phyloP scores from a whole-genome alignment of 495 filamentous ascomycete genomes.

The Penicillium nucicola region DNA sequence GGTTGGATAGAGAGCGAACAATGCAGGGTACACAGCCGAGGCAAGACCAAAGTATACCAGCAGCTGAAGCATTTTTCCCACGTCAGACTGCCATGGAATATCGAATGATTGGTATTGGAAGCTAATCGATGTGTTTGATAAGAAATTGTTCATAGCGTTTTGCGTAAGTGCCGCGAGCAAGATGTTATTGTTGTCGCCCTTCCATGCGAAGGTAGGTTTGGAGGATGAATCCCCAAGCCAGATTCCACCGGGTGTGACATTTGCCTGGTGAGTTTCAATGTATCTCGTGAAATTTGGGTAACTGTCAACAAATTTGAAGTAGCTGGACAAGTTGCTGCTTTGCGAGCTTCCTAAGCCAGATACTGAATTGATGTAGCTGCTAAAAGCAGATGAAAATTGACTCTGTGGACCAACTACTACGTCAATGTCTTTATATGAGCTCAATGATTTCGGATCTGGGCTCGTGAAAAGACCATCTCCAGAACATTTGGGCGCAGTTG shows the following conservation, averaged over 20 bases:
- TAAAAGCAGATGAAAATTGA: slow-evolving; percentile 38
- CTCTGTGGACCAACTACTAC: slow-evolving; percentile 61
- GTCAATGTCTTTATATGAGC: slow-evolving; percentile 34
- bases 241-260: slow-evolving; percentile 72
- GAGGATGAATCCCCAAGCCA: slow-evolving; percentile 59
- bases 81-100: slow-evolving; percentile 57
- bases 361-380: slow-evolving; percentile 39
- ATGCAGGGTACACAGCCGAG: slow-evolving; percentile 72
- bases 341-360: slow-evolving; percentile 11
- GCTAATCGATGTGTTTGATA: slow-evolving; percentile 63
- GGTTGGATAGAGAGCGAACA: slow-evolving; percentile 85
- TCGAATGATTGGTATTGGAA: slow-evolving; percentile 69
- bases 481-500: slow-evolving; percentile 55
- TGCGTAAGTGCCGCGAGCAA: slow-evolving; percentile 62
- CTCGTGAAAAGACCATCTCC: slow-evolving; percentile 38
- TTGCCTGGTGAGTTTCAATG: slow-evolving; percentile 55
- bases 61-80: slow-evolving; percentile 72
- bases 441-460: slow-evolving; percentile 35
- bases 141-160: slow-evolving; percentile 64
- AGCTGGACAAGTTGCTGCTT: slow-evolving; percentile 3
- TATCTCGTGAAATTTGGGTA: slow-evolving; percentile 64
- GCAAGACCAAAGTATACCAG: slow-evolving; percentile 75
- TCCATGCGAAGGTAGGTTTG: slow-evolving; percentile 60
- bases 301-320: slow-evolving; percentile 59
- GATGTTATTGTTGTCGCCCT: slow-evolving; percentile 44